Evolutionary conservation across 345 rosid species (phyloP).

Genomic region (Fremontodendron californicum): DNA sequence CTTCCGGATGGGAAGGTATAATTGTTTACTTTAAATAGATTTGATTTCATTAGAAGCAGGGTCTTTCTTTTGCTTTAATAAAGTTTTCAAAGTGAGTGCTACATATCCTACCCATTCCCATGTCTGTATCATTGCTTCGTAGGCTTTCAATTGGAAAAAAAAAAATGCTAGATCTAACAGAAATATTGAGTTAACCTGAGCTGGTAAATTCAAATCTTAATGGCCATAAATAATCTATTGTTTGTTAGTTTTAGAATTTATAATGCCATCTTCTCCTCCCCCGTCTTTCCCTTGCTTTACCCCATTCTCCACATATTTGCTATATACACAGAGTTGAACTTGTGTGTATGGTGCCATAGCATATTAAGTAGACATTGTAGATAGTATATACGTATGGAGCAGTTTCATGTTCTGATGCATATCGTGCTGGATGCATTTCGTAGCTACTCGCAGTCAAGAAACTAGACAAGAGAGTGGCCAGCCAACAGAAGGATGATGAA

Average conservation of each 20-base stretch:
- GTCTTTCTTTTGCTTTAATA: not conserved
- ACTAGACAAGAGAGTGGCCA: slow-evolving; percentile 59
- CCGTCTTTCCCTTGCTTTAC: not conserved
- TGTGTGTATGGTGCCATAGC: not conserved
- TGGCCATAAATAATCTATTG: not conserved
- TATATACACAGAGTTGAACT: not conserved
- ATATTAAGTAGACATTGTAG: not conserved
- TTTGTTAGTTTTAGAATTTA: not conserved
- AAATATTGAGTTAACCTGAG: not conserved
- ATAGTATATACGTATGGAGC: not conserved
- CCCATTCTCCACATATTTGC: not conserved
- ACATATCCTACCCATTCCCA: not conserved
- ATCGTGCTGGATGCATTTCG: slow-evolving; percentile 24
- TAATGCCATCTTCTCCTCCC: not conserved
- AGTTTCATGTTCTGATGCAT: slow-evolving; percentile 14
- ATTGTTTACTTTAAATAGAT: slow-evolving; percentile 6
- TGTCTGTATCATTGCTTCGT: not conserved
- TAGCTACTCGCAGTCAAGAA: slow-evolving; percentile 91
- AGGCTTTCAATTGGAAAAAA: not conserved
- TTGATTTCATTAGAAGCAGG: not conserved
- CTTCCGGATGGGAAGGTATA: slow-evolving; percentile 82
- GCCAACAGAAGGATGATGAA: slow-evolving; percentile 66
- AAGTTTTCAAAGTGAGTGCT: not conserved
- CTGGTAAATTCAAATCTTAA: not conserved
- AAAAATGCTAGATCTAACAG: not conserved